Conservation (phyloP, 2,329 filamentous ascomycete species). For the Madurella fahalii region DNA sequence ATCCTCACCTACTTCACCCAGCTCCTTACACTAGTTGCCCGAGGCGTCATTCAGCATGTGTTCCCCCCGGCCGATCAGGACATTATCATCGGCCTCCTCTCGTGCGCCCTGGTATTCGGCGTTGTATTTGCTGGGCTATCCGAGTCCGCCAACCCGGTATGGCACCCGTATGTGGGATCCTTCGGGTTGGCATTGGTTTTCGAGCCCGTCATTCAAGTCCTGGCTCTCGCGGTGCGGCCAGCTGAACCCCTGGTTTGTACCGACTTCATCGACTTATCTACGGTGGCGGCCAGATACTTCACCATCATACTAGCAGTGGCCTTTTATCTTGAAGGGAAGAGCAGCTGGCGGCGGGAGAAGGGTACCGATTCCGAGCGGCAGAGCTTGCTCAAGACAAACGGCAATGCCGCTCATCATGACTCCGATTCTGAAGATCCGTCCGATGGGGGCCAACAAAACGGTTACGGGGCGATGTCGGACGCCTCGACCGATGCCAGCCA, state of each 20-base stretch:
- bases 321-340: slow-evolving; percentile 27
- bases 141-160: slow-evolving; percentile 48
- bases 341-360: slow-evolving; percentile 21
- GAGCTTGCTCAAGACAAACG: slow-evolving; percentile 48
- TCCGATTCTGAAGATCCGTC: slow-evolving; percentile 25
- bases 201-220: slow-evolving; percentile 44
- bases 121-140: slow-evolving; percentile 54
- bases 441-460: slow-evolving; percentile 19
- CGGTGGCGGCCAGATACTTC: slow-evolving; percentile 33
- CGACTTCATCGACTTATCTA: slow-evolving; percentile 30
- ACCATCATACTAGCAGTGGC: slow-evolving; percentile 34
- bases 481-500: slow-evolving; percentile 24
- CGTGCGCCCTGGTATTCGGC: slow-evolving; percentile 61
- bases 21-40: slow-evolving; percentile 37
- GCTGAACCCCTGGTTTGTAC: slow-evolving; percentile 6
- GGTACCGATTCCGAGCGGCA: slow-evolving; percentile 54
- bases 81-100: slow-evolving; percentile 53
- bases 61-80: slow-evolving; percentile 44
- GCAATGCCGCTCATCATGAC: slow-evolving; percentile 19
- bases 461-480: slow-evolving; percentile 39
- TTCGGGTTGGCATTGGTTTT: slow-evolving; percentile 56
- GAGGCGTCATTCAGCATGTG: slow-evolving; percentile 31
- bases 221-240: slow-evolving; percentile 22
- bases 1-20: slow-evolving; percentile 47
- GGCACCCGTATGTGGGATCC: slow-evolving; percentile 61